Base-by-base conservation (phyloP, 768 basidiomycete genomes). In the Termitomyces sp. region DNA sequence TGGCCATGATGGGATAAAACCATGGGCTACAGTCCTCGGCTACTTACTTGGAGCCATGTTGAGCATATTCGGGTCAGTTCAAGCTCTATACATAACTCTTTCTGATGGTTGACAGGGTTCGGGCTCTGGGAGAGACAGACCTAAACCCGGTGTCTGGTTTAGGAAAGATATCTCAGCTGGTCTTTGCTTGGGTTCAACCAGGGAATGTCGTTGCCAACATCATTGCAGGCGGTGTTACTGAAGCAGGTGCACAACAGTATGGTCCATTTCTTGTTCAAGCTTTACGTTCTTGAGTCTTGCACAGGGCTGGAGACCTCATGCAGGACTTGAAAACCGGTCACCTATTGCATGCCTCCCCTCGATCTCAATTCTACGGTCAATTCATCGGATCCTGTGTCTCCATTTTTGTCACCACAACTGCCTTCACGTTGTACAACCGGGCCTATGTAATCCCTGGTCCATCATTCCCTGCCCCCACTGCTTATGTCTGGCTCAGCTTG, bases 241-340 rank as follows among this genome's bases (percentile, higher is more conserved):
- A 95, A 73, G 93, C 93, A 38, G 93, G 93, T n/a, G 93, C 93
- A 28, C 88, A 87, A 71, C 93, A 95, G 89, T 92, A 67, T 60
- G 85, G n/a, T 40, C 36, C 6, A 46, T 18, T 28, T 20, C 35
- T 47, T 55, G 38, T 26, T 50, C 35, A 26, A 58, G 40, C 14
- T 42, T 9, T n/a, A 10, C 9, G 18, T 13, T 35, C 24, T 56
- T 59, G 51, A 64, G 56, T 24, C 8, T 38, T 45, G 26, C 46
- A 6, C 62, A 94, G 92, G 70, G 94, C 95, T 7, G 96, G 94
- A 16, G 96, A 98, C 68, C 83, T 98, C 9, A 98, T 98, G 96
- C 96, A 98, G 75, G 96, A 98, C 72, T 76, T 98, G 58, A 98
- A 98, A 75, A 97, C 96, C 2, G 96, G 96, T 0, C 92, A 97